Evolutionary conservation across 1,139 yeast genomes (phyloP), one percentile per base, ranked within the genome.

Genomic region (Kodamaea sp.): DNA sequence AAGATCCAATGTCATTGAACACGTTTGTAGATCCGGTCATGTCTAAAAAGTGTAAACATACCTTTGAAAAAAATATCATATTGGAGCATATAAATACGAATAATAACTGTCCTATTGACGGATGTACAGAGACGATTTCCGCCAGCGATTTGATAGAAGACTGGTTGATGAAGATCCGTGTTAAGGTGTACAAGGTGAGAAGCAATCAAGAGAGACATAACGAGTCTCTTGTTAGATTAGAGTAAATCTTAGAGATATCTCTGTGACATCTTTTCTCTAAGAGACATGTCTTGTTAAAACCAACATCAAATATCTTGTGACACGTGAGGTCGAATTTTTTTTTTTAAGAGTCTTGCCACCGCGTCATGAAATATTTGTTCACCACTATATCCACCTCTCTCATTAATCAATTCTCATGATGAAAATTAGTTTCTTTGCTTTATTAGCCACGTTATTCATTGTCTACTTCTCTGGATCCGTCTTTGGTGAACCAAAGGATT

Each of bases 1-100:
- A 67, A 30, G 87, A 88, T 55, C 90, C 92, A 0, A 65, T 84
- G 8, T 77, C 88, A 0, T 57, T 75, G 45, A 65, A 70, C 41
- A 57, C 63, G 30, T 81, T 75, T 54, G 63, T 55, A 24, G 60
- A 61, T 2, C 92, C 94, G 1, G 65, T 76, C 49, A 70, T 64
- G 23, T 77, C 84, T 5, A 60, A 52, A 27, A 57, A 52, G 30
- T 84, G 94, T 57, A 65, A 66, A 1, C 94, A 84, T 57, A 76
- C 78, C 0, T 83, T 71, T 52, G 90, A 84, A 46, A 61, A 63
- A 36, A 60, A 53, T 5, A 69, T 77, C 25, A 63, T 83, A 2
- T 37, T 48, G 4, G 50, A 54, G 1, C 67, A 67, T 24, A 45
- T 75, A 35, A 39, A 40, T 5, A 39, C 41, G 8, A 49, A 53